These are phyloP conservation scores for Metschnikowia amazonensis DNA, from an alignment of 805 yeast genomes.

Conservation along the genomic window DNA sequence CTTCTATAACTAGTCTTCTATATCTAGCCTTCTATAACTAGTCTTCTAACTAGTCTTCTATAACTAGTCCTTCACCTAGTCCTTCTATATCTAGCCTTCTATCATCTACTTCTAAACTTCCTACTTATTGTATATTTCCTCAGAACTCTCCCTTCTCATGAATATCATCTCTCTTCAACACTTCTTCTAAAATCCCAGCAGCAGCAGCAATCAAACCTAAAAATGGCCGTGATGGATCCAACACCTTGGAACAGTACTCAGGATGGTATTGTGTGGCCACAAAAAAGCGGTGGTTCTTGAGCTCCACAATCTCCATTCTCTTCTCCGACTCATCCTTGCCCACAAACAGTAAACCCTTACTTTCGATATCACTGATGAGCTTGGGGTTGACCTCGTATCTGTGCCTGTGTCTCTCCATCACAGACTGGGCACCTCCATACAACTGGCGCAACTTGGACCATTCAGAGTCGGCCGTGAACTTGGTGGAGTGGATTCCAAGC, in stretches of 20 bases:
- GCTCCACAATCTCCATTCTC: conserved; percentile 93
- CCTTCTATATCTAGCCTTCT: no score
- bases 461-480: conserved; percentile 64
- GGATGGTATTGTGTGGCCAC: conserved; percentile 99
- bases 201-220: conserved; percentile 95
- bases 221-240: conserved; percentile 95
- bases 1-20: no score
- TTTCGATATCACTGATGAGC: conserved; percentile 66
- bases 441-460: conserved; percentile 70
- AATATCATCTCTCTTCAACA: conserved; percentile 46
- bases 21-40: no score
- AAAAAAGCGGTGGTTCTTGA: conserved; percentile 81
- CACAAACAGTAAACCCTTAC: conserved; percentile 77
- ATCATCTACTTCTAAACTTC: no score
- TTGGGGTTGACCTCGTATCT: conserved; percentile 95
- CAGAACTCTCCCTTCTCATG: conserved; percentile 43
- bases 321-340: conserved; percentile 88
- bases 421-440: conserved; percentile 66
- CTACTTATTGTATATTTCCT: no score
- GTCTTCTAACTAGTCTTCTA: no score
- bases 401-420: conserved; percentile 95
- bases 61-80: no score
- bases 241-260: conserved; percentile 92
- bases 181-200: conserved; percentile 71
- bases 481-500: conserved; percentile 88